Conservation (phyloP, 2,329 filamentous ascomycete species). For the Fusarium sp. region DNA sequence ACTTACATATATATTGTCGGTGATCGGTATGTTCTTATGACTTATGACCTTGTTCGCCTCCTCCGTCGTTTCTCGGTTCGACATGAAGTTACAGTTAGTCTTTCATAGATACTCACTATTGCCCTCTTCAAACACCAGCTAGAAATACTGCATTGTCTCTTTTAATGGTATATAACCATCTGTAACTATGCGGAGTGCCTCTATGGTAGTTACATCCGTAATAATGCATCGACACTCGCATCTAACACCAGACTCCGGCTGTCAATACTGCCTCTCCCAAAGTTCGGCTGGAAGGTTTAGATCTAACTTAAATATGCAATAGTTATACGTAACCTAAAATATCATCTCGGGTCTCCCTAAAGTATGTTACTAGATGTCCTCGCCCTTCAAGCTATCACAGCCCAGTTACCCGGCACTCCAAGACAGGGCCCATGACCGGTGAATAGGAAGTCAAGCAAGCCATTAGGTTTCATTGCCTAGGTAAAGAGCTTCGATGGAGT, state of each 20-base stretch:
- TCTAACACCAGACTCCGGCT: no score
- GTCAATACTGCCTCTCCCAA: no score
- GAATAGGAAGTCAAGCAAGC: neutral
- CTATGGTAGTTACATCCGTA: neutral
- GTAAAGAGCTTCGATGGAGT: neutral
- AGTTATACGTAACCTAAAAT: no score
- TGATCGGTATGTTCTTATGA: neutral
- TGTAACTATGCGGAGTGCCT: neutral
- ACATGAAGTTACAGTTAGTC: neutral
- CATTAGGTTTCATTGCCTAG: neutral
- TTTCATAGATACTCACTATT: neutral
- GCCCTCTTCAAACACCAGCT: neutral
- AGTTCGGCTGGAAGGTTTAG: no score
- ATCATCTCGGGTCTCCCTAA: no score
- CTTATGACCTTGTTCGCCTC: neutral
- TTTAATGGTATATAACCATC: neutral
- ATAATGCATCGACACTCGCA: no score
- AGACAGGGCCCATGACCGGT: neutral
- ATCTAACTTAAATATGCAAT: no score
- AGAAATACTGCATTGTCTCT: neutral
- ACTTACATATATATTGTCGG: neutral
- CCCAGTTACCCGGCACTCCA: neutral
- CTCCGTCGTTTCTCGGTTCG: neutral
- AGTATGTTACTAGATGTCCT: no score
- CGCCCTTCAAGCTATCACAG: no score